phyloP scores from a whole-genome alignment of 345 rosid species.

The Eucalyptus viminalis region DNA sequence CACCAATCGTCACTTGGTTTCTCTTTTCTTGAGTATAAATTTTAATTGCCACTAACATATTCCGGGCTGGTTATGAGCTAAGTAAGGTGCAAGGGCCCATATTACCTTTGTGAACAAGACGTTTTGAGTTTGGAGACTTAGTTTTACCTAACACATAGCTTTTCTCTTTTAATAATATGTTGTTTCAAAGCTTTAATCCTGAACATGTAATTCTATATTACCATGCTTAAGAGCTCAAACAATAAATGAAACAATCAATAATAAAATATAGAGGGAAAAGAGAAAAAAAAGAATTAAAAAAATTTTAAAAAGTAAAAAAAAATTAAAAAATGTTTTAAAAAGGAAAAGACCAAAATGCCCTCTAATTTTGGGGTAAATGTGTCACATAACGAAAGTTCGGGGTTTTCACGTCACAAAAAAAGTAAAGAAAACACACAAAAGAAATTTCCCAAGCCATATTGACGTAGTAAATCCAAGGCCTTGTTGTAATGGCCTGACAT shows the following conservation, averaged over 20 bases:
- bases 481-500: too few species aligned
- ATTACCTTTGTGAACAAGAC: neutral
- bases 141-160: neutral
- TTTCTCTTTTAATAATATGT: neutral
- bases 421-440: too few species aligned
- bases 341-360: too few species aligned
- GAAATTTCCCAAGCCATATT: too few species aligned
- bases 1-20: neutral
- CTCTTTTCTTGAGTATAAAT: neutral
- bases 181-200: neutral
- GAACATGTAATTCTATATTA: neutral
- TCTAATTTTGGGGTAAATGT: too few species aligned
- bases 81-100: neutral
- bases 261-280: too few species aligned
- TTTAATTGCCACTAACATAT: neutral
- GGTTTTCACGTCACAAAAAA: too few species aligned
- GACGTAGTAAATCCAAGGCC: too few species aligned
- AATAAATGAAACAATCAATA: neutral
- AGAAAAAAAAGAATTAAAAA: too few species aligned
- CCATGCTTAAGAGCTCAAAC: neutral
- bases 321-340: too few species aligned
- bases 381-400: too few species aligned
- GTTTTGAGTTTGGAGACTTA: neutral
- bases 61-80: neutral
- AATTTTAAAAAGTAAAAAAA: too few species aligned